Conservation (phyloP, 78 protist genomes). For the Dictyostelium intermedium region DNA sequence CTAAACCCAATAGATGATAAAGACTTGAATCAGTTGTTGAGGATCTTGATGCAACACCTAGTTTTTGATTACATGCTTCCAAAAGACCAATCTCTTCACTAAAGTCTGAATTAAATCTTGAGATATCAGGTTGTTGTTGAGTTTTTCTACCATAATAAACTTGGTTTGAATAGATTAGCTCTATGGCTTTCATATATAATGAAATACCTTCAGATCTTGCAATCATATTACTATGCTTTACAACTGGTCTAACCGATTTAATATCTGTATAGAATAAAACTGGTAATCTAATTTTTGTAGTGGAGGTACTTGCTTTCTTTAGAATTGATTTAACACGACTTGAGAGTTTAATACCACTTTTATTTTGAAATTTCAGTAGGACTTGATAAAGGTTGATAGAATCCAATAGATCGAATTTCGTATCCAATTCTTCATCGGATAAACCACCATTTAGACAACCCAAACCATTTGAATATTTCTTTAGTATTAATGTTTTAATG, state of each 20-base stretch:
- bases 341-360: conserved; percentile 40
- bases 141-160: conserved; percentile 13
- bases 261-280: conserved; percentile 23
- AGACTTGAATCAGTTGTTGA: conserved; percentile 50
- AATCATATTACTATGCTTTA: conserved; percentile 54
- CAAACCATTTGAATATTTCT: conserved; percentile 14
- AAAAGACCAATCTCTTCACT: conserved; percentile 31
- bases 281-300: not conserved
- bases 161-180: conserved; percentile 45
- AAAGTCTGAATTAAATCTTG: not conserved
- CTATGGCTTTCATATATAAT: conserved; percentile 46
- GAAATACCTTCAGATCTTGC: conserved; percentile 61
- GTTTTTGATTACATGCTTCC: not conserved
- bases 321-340: not conserved
- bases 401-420: not conserved
- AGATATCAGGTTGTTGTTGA: not conserved
- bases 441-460: not conserved
- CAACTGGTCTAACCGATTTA: conserved; percentile 19
- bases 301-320: no score
- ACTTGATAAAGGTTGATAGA: not conserved
- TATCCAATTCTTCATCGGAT: not conserved
- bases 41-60: conserved; percentile 40
- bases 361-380: not conserved
- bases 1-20: conserved; percentile 48
- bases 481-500: not conserved